Evolutionary conservation across 2,329 filamentous ascomycete species (phyloP), one percentile per base, ranked within the genome.

Genomic region (Orbilia brochopaga): DNA sequence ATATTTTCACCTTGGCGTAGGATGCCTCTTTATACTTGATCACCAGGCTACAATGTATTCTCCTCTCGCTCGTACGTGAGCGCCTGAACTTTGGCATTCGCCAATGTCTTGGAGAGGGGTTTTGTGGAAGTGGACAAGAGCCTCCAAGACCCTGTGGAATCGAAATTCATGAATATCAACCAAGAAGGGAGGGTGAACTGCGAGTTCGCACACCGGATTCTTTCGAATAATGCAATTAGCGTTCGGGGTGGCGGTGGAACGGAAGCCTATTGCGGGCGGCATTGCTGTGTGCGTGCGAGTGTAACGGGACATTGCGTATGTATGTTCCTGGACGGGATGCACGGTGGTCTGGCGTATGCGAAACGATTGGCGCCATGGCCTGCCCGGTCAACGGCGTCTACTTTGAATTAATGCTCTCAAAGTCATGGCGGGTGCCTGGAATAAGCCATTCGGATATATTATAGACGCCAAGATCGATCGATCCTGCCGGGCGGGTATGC

Each of bases 61-160:
- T 10, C 3, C 19, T 10, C 19, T 4, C 11, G 44, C 4, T 23
- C 11, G 6, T 19, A 3, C 44, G 19, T 10, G 21, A 21, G 6
- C 21, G 44, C 2, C 8, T n/a, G 3, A 48, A 19, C 4, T 48
- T 48, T 48, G 19, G 44, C 21, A 32, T 21, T 58, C 55, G 32
- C 32, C 24, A 58, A 48, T 17, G 37, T 46, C 48, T 44, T 52
- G 57, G 50, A 37, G 42, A 48, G 59, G 51, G 46, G 44, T 48
- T 37, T 48, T 19, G 13, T n/a, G 8, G 15, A 42, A 51, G 50
- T 55, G 51, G 54, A 44, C 40, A 60, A 48, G n/a, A 23, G 27
- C 40, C 17, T 30, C 54, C 54, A 59, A 59, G 54, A 35, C 8
- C 37, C 51, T 48, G 15, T 67, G 57, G 52, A 69, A 62, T 62